Conservation (phyloP, 495 filamentous ascomycete species). For the Xylaria longipes region DNA sequence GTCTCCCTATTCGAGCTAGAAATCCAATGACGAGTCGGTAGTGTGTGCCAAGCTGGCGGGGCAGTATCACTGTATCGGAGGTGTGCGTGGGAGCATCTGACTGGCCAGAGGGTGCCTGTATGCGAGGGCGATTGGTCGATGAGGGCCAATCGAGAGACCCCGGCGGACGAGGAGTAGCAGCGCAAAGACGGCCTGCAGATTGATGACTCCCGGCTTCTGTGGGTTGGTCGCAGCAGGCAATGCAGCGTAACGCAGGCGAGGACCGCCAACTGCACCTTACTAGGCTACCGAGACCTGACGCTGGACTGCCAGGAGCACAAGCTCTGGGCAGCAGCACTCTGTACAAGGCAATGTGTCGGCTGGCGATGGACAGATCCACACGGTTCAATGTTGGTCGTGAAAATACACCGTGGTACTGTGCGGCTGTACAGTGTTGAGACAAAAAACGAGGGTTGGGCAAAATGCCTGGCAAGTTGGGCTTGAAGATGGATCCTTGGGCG, state of each 20-base stretch:
- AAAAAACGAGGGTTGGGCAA: conserved; percentile 20
- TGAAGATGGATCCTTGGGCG: background rate
- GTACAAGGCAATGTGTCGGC: conserved; percentile 4
- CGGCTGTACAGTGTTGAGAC: background rate
- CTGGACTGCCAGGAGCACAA: background rate
- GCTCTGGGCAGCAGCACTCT: background rate
- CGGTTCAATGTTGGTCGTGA: background rate
- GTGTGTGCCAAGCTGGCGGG: conserved; percentile 37
- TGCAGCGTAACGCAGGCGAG: conserved; percentile 26
- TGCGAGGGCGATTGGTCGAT: conserved; percentile 32
- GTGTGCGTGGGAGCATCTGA: conserved; percentile 37
- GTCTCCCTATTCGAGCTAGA: conserved; percentile 33
- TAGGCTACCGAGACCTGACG: background rate
- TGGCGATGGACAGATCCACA: conserved; percentile 1
- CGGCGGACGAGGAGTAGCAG: conserved; percentile 20
- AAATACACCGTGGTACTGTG: background rate
- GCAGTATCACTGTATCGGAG: conserved; percentile 38
- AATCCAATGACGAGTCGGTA: conserved; percentile 34
- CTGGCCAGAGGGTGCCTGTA: conserved; percentile 32
- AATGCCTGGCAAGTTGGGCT: background rate
- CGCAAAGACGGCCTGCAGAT: conserved; percentile 26
- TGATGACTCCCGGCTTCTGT: conserved; percentile 21
- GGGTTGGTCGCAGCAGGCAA: conserved; percentile 26
- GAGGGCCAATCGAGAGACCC: conserved; percentile 11
- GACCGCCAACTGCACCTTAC: conserved; percentile 1